A percentile compares a stretch with the other conserved stretches of the same genome.
These are phyloP conservation scores for Mycena olivaceomarginata DNA, from an alignment of 768 basidiomycete species.

Conservation along the genomic window DNA sequence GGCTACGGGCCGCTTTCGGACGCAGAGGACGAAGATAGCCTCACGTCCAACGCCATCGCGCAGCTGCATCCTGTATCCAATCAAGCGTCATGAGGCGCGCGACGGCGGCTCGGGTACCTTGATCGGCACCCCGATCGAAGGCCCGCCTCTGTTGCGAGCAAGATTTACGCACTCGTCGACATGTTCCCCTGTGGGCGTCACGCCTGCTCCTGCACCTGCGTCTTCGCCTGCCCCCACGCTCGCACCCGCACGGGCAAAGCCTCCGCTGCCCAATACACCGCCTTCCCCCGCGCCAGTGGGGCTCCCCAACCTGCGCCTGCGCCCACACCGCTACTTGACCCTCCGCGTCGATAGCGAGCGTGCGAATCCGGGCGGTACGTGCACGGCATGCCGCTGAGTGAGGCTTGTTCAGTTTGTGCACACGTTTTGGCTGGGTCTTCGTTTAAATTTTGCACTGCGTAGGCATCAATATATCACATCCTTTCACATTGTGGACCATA, in stretches of 20 bases:
- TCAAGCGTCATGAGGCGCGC: conserved; percentile 55
- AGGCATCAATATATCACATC: no score
- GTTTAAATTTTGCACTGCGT: no score
- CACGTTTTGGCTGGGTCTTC: no score
- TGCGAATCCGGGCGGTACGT: conserved; percentile 83
- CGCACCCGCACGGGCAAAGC: conserved; percentile 10
- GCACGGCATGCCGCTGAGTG: conserved; percentile 91
- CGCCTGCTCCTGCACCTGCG: neutral
- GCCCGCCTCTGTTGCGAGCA: conserved; percentile 65
- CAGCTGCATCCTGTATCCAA: conserved; percentile 42
- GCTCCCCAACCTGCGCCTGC: conserved; percentile 46
- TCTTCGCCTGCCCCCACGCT: conserved; percentile 20
- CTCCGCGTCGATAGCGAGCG: conserved; percentile 67
- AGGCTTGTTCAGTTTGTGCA: conserved; percentile 48
- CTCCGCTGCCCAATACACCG: conserved; percentile 48
- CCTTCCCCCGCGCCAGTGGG: conserved; percentile 48
- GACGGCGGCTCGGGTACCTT: conserved; percentile 80
- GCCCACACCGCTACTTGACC: conserved; percentile 48
- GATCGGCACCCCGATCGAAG: conserved; percentile 87
- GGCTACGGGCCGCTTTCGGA: conserved; percentile 25
- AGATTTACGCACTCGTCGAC: conserved; percentile 87
- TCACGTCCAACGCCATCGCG: conserved; percentile 33
- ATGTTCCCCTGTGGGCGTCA: conserved; percentile 79
- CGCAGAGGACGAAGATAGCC: conserved; percentile 37
- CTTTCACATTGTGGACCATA: no score